Conservation (phyloP, 176 grass and related monocot genomes). For the Oryza australiensis region DNA sequence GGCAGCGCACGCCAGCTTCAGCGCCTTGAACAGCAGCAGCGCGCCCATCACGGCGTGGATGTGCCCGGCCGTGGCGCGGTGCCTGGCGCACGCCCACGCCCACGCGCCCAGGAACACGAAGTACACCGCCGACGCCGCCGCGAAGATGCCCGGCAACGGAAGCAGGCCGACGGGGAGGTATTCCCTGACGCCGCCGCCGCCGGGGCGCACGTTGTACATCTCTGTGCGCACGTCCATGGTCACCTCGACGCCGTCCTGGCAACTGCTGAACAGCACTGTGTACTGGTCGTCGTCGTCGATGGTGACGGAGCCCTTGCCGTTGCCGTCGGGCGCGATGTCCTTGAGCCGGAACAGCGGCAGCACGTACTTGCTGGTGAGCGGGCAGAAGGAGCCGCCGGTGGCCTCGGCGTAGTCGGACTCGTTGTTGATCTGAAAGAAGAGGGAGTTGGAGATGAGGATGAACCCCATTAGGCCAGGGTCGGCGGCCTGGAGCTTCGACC, state of each 20-base stretch:
- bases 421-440: constrained; percentile 55
- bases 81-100: constrained; percentile 25
- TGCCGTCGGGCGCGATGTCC: constrained; percentile 42
- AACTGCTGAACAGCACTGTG: constrained; percentile 63
- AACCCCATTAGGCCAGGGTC: constrained; percentile 55
- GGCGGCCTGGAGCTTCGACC: background rate
- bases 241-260: constrained; percentile 57
- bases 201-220: constrained; percentile 60
- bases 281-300: constrained; percentile 52
- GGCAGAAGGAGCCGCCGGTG: constrained; percentile 53
- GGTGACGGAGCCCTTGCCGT: constrained; percentile 18
- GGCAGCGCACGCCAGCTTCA: constrained; percentile 60
- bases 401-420: constrained; percentile 58
- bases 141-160: constrained; percentile 56
- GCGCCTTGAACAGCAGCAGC: constrained; percentile 76
- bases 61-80: constrained; percentile 39
- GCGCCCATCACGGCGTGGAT: constrained; percentile 58
- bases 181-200: background rate
- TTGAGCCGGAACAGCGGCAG: constrained; percentile 40
- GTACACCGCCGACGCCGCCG: constrained; percentile 37
- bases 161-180: constrained; percentile 56
- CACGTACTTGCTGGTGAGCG: constrained; percentile 54
- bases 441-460: constrained; percentile 58
- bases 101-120: constrained; percentile 42
- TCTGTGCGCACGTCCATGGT: constrained; percentile 66